Base-by-base conservation (phyloP, 2,329 filamentous ascomycete species). In the Keithomyces neogunnii region DNA sequence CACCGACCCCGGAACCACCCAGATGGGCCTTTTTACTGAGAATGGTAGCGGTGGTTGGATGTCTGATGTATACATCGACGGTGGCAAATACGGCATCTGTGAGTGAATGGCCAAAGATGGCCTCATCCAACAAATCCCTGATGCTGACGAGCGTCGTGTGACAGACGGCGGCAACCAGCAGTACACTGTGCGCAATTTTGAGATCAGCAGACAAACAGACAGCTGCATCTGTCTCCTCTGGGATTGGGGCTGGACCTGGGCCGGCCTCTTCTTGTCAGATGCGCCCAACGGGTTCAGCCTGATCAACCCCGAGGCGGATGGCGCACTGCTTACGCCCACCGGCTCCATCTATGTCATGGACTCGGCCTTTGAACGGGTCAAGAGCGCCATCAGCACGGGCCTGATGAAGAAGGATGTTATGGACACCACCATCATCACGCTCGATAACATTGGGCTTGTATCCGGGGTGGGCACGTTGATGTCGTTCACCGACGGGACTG, bases 151-250 rank as follows among this genome's bases (percentile, higher is more conserved):
- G 11, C 33, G 6, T 35, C 11, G 33, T 35, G 38, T 13, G 38
- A 6, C n/a, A 46, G 44, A 55, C 10, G 51, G 31, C 33, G 81
- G 80, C 29, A 82, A 78, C 62, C 80, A 84, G 62, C 84, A 88
- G 63, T 88, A 86, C 61, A 86, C 82, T 5, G 82, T 81, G 56
- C 74, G 81, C 40, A 85, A 86, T 62, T 56, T 87, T 51, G 77
- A 73, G 8, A 87, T 88, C 70, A 81, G 81, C 57, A 72, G 75
- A 60, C 85, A 81, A 28, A 45, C 43, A 66, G 73, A 80, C 56
- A 86, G 81, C 19, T 76, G 78, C 48, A 80, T 87, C 51, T 81
- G 76, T 61, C 79, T 86, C 67, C 78, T 85, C 57, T 88, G 85
- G 85, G 79, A 86, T 67, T 89, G 85, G 85, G 78, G 80, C 33